Evolutionary conservation across 108 stramenopile genomes (phyloP).

Genomic region (Fragilariopsis cylindrus): DNA sequence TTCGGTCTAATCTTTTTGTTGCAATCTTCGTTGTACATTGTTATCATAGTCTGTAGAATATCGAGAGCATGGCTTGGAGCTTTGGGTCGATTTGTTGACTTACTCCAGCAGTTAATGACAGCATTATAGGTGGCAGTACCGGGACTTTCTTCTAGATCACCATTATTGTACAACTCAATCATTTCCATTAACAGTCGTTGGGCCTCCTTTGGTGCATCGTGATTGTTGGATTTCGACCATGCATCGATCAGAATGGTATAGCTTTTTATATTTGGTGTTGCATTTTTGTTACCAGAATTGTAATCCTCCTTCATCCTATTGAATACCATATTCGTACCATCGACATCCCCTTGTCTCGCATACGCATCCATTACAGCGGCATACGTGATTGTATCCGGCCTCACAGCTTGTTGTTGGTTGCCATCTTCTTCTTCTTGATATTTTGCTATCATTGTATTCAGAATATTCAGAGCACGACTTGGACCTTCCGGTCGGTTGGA

Average conservation of each 20-base stretch:
- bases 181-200: slow-evolving; percentile 36
- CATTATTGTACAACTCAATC: neutral
- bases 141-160: neutral
- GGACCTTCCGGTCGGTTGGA: neutral
- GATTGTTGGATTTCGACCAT: neutral
- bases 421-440: neutral
- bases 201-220: slow-evolving; percentile 28
- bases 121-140: slow-evolving; percentile 43
- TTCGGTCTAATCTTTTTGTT: neutral
- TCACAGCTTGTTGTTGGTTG: neutral
- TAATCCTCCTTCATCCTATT: slow-evolving; percentile 41
- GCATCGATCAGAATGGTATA: slow-evolving; percentile 35
- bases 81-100: neutral
- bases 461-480: neutral
- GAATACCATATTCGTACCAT: slow-evolving; percentile 35
- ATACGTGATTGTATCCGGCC: slow-evolving; percentile 5
- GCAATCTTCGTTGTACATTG: neutral
- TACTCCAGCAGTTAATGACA: slow-evolving; percentile 20
- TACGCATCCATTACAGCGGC: slow-evolving; percentile 4
- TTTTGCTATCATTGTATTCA: neutral
- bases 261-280: slow-evolving; percentile 20
- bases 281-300: slow-evolving; percentile 12
- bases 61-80: neutral
- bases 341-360: slow-evolving; percentile 1
- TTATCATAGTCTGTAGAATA: neutral